phyloP scores from a whole-genome alignment of 1,284 basidiomycete genomes.

The Boletus semigastroideus region DNA sequence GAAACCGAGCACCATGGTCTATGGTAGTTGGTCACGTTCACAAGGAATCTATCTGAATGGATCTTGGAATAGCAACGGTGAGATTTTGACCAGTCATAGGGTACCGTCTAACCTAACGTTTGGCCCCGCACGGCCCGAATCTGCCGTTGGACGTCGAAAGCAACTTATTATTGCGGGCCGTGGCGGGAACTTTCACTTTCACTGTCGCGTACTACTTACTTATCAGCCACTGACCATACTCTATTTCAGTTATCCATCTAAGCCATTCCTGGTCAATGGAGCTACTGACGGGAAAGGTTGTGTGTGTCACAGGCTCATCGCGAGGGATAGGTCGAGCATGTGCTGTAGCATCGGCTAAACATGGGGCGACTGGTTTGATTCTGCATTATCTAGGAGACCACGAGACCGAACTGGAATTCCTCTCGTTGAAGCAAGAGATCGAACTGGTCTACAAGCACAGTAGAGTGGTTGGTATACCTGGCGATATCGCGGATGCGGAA shows the following conservation, averaged over 20 bases:
- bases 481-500: conserved; percentile 65
- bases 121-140: not conserved
- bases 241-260: not conserved
- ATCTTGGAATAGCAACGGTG: conserved; percentile 15
- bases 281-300: conserved; percentile 62
- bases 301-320: conserved; percentile 73
- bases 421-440: conserved; percentile 3
- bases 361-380: conserved; percentile 28
- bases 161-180: no score
- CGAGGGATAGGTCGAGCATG: conserved; percentile 80
- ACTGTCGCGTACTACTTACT: not conserved
- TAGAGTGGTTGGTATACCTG: conserved; percentile 45
- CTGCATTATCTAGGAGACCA: conserved; percentile 48
- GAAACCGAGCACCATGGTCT: conserved; percentile 2
- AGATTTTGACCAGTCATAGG: conserved; percentile 21
- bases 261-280: conserved; percentile 35
- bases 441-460: not conserved
- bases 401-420: conserved; percentile 53
- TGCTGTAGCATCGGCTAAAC: conserved; percentile 60
- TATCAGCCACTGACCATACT: not conserved
- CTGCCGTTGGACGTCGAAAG: not conserved
- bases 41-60: not conserved
- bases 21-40: conserved; percentile 16
- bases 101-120: not conserved
- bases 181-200: no score